A percentile compares a stretch with the other conserved stretches of the same genome.
These are phyloP conservation scores for Trichoderma aggressivum DNA, from an alignment of 2,329 filamentous ascomycete species.

Conservation along the genomic window DNA sequence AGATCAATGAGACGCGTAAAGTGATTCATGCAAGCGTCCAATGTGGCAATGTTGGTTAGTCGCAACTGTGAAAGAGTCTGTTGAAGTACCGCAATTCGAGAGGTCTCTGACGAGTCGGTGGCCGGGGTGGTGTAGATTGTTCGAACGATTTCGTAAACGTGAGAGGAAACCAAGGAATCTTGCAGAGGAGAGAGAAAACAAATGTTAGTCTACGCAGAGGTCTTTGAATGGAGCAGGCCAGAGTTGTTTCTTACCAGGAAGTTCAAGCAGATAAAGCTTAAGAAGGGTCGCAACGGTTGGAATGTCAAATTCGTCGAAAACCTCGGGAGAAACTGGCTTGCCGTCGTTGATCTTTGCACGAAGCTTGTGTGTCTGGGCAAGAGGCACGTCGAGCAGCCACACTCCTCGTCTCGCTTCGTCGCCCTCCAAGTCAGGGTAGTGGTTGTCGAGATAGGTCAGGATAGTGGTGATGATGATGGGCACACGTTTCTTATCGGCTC, in stretches of 20 bases:
- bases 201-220: background rate
- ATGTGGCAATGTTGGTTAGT: slow-evolving; percentile 96
- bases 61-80: slow-evolving; percentile 93
- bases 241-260: slow-evolving; percentile 66
- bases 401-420: slow-evolving; percentile 89
- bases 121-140: slow-evolving; percentile 88
- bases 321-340: slow-evolving; percentile 70
- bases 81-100: slow-evolving; percentile 85
- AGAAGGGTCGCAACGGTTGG: slow-evolving; percentile 89
- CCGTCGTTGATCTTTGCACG: slow-evolving; percentile 83
- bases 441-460: slow-evolving; percentile 90
- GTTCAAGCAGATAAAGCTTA: slow-evolving; percentile 90
- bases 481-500: slow-evolving; percentile 92
- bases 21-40: slow-evolving; percentile 96
- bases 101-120: slow-evolving; percentile 70
- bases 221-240: background rate
- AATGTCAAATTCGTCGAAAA: slow-evolving; percentile 85
- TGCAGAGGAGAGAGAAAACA: background rate
- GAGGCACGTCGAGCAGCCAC: slow-evolving; percentile 89
- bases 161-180: slow-evolving; percentile 98
- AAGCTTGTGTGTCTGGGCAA: slow-evolving; percentile 79
- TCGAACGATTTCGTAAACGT: slow-evolving; percentile 98
- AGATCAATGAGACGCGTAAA: slow-evolving; percentile 95
- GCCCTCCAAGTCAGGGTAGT: slow-evolving; percentile 95
- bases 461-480: slow-evolving; percentile 89